Base-by-base conservation (phyloP, 257 asterid genomes). In the Scutellaria galericulata region DNA sequence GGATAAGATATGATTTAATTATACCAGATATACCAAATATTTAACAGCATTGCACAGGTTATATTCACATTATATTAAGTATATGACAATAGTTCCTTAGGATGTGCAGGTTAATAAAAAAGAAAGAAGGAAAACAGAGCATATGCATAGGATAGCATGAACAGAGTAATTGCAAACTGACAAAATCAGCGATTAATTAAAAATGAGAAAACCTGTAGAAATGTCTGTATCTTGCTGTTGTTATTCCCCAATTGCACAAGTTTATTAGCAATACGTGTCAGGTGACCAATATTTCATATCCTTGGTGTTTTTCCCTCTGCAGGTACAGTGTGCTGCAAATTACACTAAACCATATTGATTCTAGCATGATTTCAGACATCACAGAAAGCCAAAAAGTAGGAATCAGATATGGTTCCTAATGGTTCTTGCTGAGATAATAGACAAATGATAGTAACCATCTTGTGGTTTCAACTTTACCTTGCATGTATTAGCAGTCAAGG, bases 211-310 rank as follows among this genome's bases (percentile, higher is more conserved):
- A 90, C 98, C 98, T 89, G 96, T 72, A 90, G 74, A 81, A 81
- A 68, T 62, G 86, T 74, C 66, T 88, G 88, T 74, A 92, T 77
- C 58, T n/a, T n/a, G n/a, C n/a, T 83, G 82, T 75, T 83, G 77
- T 39, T 80, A 77, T 79, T 84, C 74, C 85, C 96, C 79, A 88
- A 72, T 44, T 86, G 94, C 44, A 88, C 79, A 80, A 92, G 84
- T 82, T 90, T 92, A 83, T 90, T 90, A 76, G 96, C 89, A 67
- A 92, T 85, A 69, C 92, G 98, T 42, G 96, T 90, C 63, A 90
- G 56, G 68, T 92, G 96, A 74, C 98, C 98, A 74, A 89, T 85
- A 82, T 90, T 92, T 50, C 96, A 96, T 69, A 86, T 82, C 80
- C 98, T 90, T 46, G 96, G 84, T 67, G 79, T 57, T 81, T 79